Evolutionary conservation across 306 rosid genomes (phyloP).

Genomic region (Cicer bijugum): DNA sequence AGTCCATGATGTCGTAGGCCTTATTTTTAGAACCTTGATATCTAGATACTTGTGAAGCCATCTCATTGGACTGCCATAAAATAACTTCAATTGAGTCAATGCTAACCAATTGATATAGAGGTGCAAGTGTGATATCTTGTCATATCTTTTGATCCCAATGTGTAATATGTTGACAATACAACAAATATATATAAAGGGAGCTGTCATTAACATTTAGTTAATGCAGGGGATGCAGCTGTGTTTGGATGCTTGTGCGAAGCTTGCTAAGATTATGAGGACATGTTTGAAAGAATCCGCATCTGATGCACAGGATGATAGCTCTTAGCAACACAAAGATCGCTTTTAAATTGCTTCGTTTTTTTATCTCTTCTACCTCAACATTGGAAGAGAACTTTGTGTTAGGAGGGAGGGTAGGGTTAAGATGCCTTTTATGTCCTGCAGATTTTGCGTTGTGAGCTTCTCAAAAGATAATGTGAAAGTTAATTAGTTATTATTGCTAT

Average conservation of each 20-base stretch:
- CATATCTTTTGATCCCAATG: conserved; percentile 5
- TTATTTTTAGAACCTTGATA: neutral
- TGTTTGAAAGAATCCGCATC: conserved; percentile 75
- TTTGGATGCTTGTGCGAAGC: conserved; percentile 87
- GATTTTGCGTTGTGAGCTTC: conserved; percentile 52
- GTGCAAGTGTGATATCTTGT: conserved; percentile 23
- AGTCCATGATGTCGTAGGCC: neutral
- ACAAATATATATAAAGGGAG: conserved; percentile 9
- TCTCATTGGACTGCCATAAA: conserved; percentile 9
- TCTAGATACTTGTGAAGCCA: conserved; percentile 2
- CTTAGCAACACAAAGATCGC: conserved; percentile 23
- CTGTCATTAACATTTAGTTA: conserved; percentile 31
- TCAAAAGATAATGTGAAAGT: conserved; percentile 35
- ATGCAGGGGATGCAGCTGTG: conserved; percentile 90
- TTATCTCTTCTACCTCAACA: conserved; percentile 11
- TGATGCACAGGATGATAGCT: conserved; percentile 50
- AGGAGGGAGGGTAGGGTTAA: conserved; percentile 16
- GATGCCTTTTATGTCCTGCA: conserved; percentile 38
- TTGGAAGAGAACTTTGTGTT: conserved; percentile 41
- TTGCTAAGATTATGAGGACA: conserved; percentile 76
- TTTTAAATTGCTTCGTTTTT: conserved; percentile 12
- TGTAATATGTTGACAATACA: neutral
- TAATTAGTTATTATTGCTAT: conserved; percentile 3
- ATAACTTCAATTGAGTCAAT: neutral
- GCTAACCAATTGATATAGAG: neutral